Conservation (phyloP, 169 alveolate species). For the Miamiensis avidus region DNA sequence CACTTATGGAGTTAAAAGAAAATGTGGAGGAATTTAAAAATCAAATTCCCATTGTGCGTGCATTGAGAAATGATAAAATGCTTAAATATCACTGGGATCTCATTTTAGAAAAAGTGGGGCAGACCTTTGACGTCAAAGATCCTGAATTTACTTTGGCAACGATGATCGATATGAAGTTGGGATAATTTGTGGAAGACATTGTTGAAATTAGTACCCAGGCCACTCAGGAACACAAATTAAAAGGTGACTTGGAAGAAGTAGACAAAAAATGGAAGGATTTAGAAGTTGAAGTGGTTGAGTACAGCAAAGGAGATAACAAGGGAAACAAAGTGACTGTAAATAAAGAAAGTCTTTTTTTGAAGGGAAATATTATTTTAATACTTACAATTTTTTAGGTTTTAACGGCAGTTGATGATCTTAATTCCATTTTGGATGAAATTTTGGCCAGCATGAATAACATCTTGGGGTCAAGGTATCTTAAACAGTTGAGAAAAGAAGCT, state of each 20-base stretch:
- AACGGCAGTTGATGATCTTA: conserved; percentile 78
- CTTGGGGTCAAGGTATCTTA: conserved; percentile 76
- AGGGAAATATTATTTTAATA: too few relatives aligned
- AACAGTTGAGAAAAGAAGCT: conserved; percentile 74
- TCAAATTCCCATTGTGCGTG: conserved; percentile 78
- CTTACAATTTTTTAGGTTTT: too few relatives aligned
- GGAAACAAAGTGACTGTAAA: conserved; percentile 42
- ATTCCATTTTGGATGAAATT: conserved; percentile 75
- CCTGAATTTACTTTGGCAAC: conserved; percentile 61
- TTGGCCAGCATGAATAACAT: conserved; percentile 76
- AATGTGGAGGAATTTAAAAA: conserved; percentile 68
- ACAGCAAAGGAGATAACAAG: conserved; percentile 58
- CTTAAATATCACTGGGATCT: conserved; percentile 74
- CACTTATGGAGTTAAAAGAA: conserved; percentile 58
- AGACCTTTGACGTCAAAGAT: conserved; percentile 70
- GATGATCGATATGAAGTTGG: conserved; percentile 69
- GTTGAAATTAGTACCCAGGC: conserved; percentile 77
- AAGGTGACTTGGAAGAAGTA: conserved; percentile 63
- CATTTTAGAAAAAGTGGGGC: conserved; percentile 62
- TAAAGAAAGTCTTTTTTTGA: too few relatives aligned
- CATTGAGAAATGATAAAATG: conserved; percentile 75
- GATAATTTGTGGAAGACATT: conserved; percentile 68
- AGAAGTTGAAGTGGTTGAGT: conserved; percentile 72
- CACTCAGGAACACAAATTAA: conserved; percentile 79
- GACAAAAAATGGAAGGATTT: conserved; percentile 81